A percentile compares a stretch with the other conserved stretches of the same genome.
These are phyloP conservation scores for Diversispora eburnea DNA, from an alignment of 192 early-diverging fungal genomes.

Conservation along the genomic window DNA sequence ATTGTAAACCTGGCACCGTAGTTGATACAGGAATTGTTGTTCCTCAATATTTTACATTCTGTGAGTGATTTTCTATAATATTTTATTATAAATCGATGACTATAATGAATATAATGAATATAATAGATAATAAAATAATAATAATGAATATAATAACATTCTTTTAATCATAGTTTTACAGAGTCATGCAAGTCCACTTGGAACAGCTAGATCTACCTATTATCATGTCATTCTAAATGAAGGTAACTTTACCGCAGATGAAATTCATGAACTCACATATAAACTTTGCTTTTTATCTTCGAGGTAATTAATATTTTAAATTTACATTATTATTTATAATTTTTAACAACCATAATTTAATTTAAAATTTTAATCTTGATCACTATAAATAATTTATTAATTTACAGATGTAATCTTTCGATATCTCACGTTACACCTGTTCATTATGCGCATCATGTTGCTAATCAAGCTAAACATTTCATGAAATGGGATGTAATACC, in stretches of 20 bases:
- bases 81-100: too few relatives aligned
- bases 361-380: neutral
- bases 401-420: slow-evolving; percentile 76
- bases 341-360: neutral
- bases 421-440: slow-evolving; percentile 61
- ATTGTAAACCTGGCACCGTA: slow-evolving; percentile 75
- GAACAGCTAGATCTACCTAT: slow-evolving; percentile 85
- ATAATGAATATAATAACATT: neutral
- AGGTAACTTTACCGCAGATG: neutral
- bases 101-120: too few relatives aligned
- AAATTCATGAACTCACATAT: slow-evolving; percentile 76
- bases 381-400: slow-evolving; percentile 42
- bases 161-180: slow-evolving; percentile 48
- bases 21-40: slow-evolving; percentile 66
- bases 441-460: slow-evolving; percentile 42
- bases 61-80: neutral
- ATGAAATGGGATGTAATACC: neutral
- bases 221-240: slow-evolving; percentile 81
- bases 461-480: slow-evolving; percentile 34
- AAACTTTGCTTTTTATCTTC: slow-evolving; percentile 58
- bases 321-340: neutral
- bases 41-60: slow-evolving; percentile 59
- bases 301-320: slow-evolving; percentile 1
- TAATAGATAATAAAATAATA: neutral
- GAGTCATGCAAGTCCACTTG: slow-evolving; percentile 84